Evolutionary conservation across 2,329 filamentous ascomycete genomes (phyloP).

Genomic region (Cladosporium cucumerinum): DNA sequence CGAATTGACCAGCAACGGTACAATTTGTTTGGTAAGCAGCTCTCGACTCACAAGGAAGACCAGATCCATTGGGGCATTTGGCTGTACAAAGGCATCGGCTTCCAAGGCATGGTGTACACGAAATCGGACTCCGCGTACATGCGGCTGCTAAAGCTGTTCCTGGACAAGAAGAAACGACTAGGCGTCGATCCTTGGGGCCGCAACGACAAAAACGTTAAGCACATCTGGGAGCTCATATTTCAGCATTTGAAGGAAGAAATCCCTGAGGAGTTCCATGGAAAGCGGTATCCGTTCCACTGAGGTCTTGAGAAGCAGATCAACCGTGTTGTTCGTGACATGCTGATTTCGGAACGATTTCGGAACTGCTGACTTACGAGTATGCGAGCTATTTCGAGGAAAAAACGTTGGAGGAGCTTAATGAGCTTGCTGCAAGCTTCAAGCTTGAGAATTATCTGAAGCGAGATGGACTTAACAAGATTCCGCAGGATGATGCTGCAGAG

Average conservation of each 20-base stretch:
- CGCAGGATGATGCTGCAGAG: constrained; percentile 29
- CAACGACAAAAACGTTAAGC: constrained; percentile 37
- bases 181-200: constrained; percentile 55
- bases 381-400: constrained; percentile 54
- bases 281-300: constrained; percentile 20
- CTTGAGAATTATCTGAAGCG: constrained; percentile 53
- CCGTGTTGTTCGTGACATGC: constrained; percentile 18
- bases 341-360: constrained; percentile 20
- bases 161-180: constrained; percentile 54
- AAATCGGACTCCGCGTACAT: constrained; percentile 38
- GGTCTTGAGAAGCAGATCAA: constrained; percentile 19
- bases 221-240: constrained; percentile 38
- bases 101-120: constrained; percentile 34
- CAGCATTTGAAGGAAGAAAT: constrained; percentile 31
- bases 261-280: constrained; percentile 40
- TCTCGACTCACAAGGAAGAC: constrained; percentile 52
- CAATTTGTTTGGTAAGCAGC: constrained; percentile 43
- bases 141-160: constrained; percentile 48
- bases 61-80: constrained; percentile 55
- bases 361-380: constrained; percentile 48
- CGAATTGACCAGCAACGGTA: constrained; percentile 43
- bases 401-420: constrained; percentile 52
- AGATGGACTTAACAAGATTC: constrained; percentile 49
- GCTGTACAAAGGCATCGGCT: constrained; percentile 37
- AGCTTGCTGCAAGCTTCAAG: constrained; percentile 51